Evolutionary conservation across 352 stramenopile species (phyloP).

Genomic region (Phytophthora macrochlamydospora): DNA sequence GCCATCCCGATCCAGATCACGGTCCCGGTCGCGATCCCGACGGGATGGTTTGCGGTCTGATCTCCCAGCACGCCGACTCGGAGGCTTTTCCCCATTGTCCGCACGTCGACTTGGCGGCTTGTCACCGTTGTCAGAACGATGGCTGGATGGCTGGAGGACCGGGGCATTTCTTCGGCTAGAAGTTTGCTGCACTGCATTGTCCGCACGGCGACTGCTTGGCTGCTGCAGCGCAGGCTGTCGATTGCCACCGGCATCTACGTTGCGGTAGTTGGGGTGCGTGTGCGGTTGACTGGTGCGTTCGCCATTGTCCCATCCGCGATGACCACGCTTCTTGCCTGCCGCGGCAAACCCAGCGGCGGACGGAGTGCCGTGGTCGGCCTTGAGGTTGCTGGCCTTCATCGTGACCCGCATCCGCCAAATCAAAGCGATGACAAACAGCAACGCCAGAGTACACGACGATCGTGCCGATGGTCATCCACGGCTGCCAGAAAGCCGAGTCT

Average conservation of each 20-base stretch:
- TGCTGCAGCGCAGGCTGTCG: slow-evolving; percentile 13
- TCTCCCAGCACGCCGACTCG: slow-evolving; percentile 13
- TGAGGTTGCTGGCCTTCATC: slow-evolving; percentile 28
- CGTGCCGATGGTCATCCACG: slow-evolving; percentile 76
- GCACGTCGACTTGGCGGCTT: neutral
- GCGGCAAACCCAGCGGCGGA: slow-evolving; percentile 10
- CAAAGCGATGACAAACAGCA: slow-evolving; percentile 64
- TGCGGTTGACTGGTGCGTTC: slow-evolving; percentile 23
- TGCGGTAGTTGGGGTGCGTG: slow-evolving; percentile 36
- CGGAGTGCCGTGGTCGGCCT: slow-evolving; percentile 18
- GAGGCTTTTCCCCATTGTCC: slow-evolving; percentile 7
- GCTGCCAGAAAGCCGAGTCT: slow-evolving; percentile 57
- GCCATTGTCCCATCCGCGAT: slow-evolving; percentile 6
- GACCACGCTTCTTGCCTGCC: slow-evolving; percentile 12
- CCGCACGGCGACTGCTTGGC: slow-evolving; percentile 5
- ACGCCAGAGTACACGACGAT: slow-evolving; percentile 51
- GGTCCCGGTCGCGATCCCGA: slow-evolving; percentile 20
- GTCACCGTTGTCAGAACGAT: slow-evolving; percentile 12
- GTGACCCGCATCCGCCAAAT: slow-evolving; percentile 50
- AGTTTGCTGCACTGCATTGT: slow-evolving; percentile 3
- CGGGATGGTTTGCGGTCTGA: slow-evolving; percentile 3
- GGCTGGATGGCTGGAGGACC: slow-evolving; percentile 20
- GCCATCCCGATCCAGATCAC: slow-evolving; percentile 4
- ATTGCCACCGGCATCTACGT: slow-evolving; percentile 27
- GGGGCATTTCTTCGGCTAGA: slow-evolving; percentile 9